Percentiles rank a stretch among this genome's conserved stretches.
Conservation (phyloP, 805 yeast species). For the Yamadazyma ubonensis region DNA sequence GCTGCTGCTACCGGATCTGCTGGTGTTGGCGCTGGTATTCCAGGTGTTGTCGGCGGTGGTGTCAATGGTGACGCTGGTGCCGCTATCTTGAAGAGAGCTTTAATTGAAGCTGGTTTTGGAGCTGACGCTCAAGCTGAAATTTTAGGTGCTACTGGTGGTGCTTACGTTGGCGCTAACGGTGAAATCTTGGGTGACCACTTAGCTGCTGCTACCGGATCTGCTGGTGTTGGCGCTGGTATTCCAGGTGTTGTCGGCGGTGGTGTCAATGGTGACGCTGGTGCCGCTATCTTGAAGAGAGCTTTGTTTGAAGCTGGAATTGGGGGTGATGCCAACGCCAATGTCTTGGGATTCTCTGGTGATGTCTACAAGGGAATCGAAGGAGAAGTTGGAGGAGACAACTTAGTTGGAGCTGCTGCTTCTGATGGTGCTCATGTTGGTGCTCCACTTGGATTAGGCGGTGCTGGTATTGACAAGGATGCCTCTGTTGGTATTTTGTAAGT, state of each 20-base stretch:
- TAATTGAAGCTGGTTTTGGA: slow-evolving; percentile 12
- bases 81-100: slow-evolving; percentile 9
- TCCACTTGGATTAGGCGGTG: slow-evolving; percentile 6
- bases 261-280: slow-evolving; percentile 11
- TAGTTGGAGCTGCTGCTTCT: slow-evolving; percentile 16
- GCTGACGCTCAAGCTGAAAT: slow-evolving; percentile 6
- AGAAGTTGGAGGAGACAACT: slow-evolving; percentile 8
- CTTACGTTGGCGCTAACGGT: slow-evolving; percentile 14
- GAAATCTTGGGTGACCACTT: slow-evolving; percentile 9
- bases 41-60: slow-evolving; percentile 4
- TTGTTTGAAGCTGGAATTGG: slow-evolving; percentile 13
- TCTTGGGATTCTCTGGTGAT: slow-evolving; percentile 7
- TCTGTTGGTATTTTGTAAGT: slow-evolving; percentile 13
- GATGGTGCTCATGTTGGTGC: slow-evolving; percentile 8
- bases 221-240: slow-evolving; percentile 8
- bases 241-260: slow-evolving; percentile 10
- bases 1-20: background rate
- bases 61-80: slow-evolving; percentile 7
- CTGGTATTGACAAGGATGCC: slow-evolving; percentile 7
- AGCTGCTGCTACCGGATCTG: slow-evolving; percentile 9
- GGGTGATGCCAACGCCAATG: slow-evolving; percentile 3
- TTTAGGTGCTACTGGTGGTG: slow-evolving; percentile 8
- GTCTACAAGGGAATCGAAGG: slow-evolving; percentile 9
- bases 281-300: slow-evolving; percentile 11
- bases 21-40: slow-evolving; percentile 3